Evolutionary conservation across 2,329 filamentous ascomycete species (phyloP).

Genomic region (Arthroderma sp.): DNA sequence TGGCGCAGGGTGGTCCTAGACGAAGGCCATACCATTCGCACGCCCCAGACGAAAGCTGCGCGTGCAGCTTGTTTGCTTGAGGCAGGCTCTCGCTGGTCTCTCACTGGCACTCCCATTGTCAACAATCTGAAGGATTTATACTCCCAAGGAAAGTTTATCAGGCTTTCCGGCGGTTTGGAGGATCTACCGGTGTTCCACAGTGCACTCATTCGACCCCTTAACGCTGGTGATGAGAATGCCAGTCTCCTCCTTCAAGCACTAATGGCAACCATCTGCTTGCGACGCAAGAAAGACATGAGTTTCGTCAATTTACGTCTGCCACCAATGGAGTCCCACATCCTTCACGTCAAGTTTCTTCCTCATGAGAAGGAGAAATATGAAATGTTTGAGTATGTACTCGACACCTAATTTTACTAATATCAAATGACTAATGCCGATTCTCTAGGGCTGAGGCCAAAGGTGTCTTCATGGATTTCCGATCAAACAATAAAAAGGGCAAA

Average conservation of each 20-base stretch:
- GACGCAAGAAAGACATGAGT: slow-evolving; percentile 75
- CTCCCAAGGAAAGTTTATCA: slow-evolving; percentile 65
- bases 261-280: slow-evolving; percentile 68
- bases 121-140: slow-evolving; percentile 74
- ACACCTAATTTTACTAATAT: slow-evolving; percentile 13
- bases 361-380: slow-evolving; percentile 71
- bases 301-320: slow-evolving; percentile 75
- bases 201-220: slow-evolving; percentile 57
- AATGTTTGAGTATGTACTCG: slow-evolving; percentile 47
- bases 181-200: slow-evolving; percentile 61
- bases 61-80: slow-evolving; percentile 54
- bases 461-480: slow-evolving; percentile 50
- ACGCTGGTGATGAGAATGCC: slow-evolving; percentile 44
- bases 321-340: slow-evolving; percentile 62
- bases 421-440: not conserved
- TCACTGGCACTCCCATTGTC: slow-evolving; percentile 72
- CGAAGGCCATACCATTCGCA: slow-evolving; percentile 73
- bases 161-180: slow-evolving; percentile 63
- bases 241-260: slow-evolving; percentile 59
- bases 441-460: slow-evolving; percentile 59
- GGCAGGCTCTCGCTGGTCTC: slow-evolving; percentile 63
- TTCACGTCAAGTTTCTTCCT: slow-evolving; percentile 58
- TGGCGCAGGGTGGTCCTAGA: slow-evolving; percentile 75
- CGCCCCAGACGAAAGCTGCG: slow-evolving; percentile 59
- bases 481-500: slow-evolving; percentile 33